phyloP scores from a whole-genome alignment of 192 early-diverging fungal genomes.

The Backusella tuberculispora region DNA sequence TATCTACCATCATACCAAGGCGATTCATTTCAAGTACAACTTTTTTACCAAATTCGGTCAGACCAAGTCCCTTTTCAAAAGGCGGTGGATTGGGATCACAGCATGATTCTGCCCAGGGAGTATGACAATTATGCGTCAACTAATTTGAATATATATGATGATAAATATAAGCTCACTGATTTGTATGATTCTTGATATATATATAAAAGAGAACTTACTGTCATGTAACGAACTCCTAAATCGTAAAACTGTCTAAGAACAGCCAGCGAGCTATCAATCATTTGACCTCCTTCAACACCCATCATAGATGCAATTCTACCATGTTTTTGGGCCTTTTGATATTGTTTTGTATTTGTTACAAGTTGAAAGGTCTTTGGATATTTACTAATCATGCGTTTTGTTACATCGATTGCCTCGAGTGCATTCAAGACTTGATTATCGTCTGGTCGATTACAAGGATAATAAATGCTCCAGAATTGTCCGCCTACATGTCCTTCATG shows the following conservation, averaged over 20 bases:
- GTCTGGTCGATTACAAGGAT: slow-evolving; percentile 23
- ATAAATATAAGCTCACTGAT: neutral
- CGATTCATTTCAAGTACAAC: slow-evolving; percentile 69
- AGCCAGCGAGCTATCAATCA: slow-evolving; percentile 60
- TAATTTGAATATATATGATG: neutral
- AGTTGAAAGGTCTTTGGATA: slow-evolving; percentile 54
- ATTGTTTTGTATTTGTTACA: slow-evolving; percentile 48
- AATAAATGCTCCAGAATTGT: slow-evolving; percentile 43
- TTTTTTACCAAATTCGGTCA: slow-evolving; percentile 55
- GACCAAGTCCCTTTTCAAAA: slow-evolving; percentile 46
- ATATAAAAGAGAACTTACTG: slow-evolving; percentile 27
- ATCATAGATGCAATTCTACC: slow-evolving; percentile 62
- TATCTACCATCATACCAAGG: slow-evolving; percentile 70
- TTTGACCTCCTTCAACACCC: slow-evolving; percentile 70
- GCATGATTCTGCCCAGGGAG: slow-evolving; percentile 53
- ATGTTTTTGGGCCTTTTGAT: slow-evolving; percentile 41
- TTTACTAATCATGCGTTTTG: slow-evolving; percentile 55
- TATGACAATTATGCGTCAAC: slow-evolving; percentile 67
- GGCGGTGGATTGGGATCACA: slow-evolving; percentile 52
- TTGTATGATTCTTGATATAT: neutral
- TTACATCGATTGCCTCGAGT: slow-evolving; percentile 61
- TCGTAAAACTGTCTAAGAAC: slow-evolving; percentile 55
- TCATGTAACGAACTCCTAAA: slow-evolving; percentile 69
- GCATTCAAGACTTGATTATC: slow-evolving; percentile 37
- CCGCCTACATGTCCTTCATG: slow-evolving; percentile 36